Base-by-base conservation (phyloP, 2,329 filamentous ascomycete species). In the Paraphoma chrysanthemicola region DNA sequence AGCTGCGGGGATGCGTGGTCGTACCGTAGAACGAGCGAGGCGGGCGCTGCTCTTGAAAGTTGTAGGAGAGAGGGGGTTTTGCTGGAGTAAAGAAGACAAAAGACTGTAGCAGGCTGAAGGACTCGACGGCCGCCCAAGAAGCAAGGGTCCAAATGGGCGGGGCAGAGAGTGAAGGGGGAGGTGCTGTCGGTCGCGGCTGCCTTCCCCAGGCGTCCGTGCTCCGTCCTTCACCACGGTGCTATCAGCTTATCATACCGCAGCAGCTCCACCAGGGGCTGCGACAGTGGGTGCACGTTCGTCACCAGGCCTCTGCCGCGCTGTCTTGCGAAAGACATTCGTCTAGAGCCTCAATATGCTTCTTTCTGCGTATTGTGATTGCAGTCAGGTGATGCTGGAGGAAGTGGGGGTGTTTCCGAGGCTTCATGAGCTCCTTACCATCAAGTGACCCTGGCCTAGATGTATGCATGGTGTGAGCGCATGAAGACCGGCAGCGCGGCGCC, bases 241-340 rank as follows among this genome's bases (percentile, higher is more conserved):
- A 66, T 67, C 66, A 63, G 59, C 65, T 63, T 66, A 65, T 63
- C 66, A 44, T 54, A 18, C 51, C 45, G 57, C 62, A 63, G 42
- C 62, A 63, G 59, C 50, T 39, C 50, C 23, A 23, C 23, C 23
- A 23, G 23, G 23, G 23, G 23, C 23, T 23, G 23, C 23, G 5
- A 23, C 23, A 23, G 23, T 3, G 2, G 23, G 23, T 23, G 23
- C 23, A 23, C 23, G 23, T 23, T 23, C 23, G 23, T 23, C 23
- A 23, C 5, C 5, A 23, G 23, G 23, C 23, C 23, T 23, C 23
- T 23, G 23, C 23, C 23, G 23, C 23, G 23, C 23, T 23, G 23
- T 5, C 23, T 5, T 23, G 23, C 23, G 23, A 5, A 2, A 23
- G 23, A 23, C 23, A 23, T 23, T 23, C 23, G 2, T 2, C 2